Base-by-base conservation (phyloP, 306 rosid species). In the Glycine latifolia region DNA sequence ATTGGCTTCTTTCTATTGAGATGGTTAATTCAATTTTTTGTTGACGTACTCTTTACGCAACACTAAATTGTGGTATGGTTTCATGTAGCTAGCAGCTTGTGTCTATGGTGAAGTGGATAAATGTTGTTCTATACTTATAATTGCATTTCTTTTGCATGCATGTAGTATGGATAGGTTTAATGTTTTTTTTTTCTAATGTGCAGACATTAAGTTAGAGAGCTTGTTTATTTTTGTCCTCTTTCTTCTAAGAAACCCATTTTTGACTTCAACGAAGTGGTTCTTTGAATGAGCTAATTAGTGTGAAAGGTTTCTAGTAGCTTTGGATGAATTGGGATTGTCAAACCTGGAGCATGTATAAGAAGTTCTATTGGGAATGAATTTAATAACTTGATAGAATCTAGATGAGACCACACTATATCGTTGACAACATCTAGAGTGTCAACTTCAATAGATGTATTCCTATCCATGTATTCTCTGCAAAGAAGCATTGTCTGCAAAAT, bases 241-340 rank as follows among this genome's bases (percentile, higher is more conserved):
- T 41, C 74, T 83, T 26, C 62, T 77, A 73, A 81, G 66, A 71
- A 58, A 65, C 80, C 11, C 67, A 61, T 69, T 77, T 63, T 82
- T 80, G 44, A 83, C 65, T 81, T 75, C 67, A 95, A 98, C 94
- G 87, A 82, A 79, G 88, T 44, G 79, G 75, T 75, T 87, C 85
- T 12, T 13, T 48, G 70, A 59, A 84, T 54, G 87, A 85, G 82
- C 86, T 83, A 4, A 81, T 82, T 60, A 83, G 85, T 67, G 84
- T 91, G 13, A 79, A 84, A 86, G 85, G 87, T 93, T 95, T 88
- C 85, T 95, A 81, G 85, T 74, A 56, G 95, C 93, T 47, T 71
- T 95, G 88, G 85, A 93, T 88, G 96, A 90, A 78, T 65, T 95
- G 85, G 98, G 96, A 79, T 84, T 95, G n/a, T n/a, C n/a, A n/a